phyloP scores from a whole-genome alignment of 2,329 filamentous ascomycete genomes.

The Phaeosphaeriaceae sp. region DNA sequence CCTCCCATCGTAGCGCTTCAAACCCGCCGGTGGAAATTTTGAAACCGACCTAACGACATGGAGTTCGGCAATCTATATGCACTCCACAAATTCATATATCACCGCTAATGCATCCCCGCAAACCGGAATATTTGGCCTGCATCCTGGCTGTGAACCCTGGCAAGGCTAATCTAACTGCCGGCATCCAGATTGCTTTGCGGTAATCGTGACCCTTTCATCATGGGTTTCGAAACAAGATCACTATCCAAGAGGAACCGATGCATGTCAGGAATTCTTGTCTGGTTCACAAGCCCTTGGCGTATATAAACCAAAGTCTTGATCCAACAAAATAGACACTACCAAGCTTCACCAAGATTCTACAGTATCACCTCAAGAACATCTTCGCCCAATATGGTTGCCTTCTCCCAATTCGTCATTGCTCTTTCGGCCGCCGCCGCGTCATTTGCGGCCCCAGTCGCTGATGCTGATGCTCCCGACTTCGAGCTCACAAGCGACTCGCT shows the following conservation, averaged over 20 bases:
- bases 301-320: slow-evolving; percentile 23
- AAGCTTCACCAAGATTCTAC: slow-evolving; percentile 6
- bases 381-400: slow-evolving; percentile 33
- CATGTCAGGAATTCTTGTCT: slow-evolving; percentile 1
- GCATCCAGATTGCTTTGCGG: not conserved
- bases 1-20: not conserved
- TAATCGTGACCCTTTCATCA: not conserved
- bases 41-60: not conserved
- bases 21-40: not conserved
- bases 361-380: slow-evolving; percentile 6
- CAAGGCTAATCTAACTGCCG: not conserved
- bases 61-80: not conserved
- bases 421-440: slow-evolving; percentile 26
- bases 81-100: slow-evolving; percentile 2
- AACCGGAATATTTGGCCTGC: not conserved
- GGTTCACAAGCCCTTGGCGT: slow-evolving; percentile 17
- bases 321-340: slow-evolving; percentile 10
- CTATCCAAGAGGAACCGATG: not conserved
- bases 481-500: slow-evolving; percentile 27
- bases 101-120: not conserved
- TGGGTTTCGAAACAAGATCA: not conserved
- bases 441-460: slow-evolving; percentile 31
- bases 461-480: slow-evolving; percentile 36
- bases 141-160: not conserved
- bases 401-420: slow-evolving; percentile 28